Conservation (phyloP, 1,284 basidiomycete species). For the Trichosporon sp. region DNA sequence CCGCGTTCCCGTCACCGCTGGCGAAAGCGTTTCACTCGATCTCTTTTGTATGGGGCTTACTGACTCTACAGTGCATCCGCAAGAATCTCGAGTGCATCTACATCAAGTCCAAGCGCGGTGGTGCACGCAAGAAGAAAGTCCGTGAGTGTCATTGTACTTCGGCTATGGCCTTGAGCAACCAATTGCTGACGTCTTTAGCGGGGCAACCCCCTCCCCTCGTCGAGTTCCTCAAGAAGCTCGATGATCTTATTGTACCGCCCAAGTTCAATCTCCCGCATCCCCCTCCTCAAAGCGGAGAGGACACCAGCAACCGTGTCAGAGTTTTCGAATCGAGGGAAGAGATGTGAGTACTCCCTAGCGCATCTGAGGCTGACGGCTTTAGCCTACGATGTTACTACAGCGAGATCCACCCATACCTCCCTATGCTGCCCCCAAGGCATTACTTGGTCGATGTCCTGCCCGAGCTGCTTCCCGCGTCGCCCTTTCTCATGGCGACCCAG, state of each 20-base stretch:
- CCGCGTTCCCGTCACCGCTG: not conserved
- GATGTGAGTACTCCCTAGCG: constrained; percentile 26
- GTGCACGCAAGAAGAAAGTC: constrained; percentile 45
- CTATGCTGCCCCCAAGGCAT: constrained; percentile 42
- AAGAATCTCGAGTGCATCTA: constrained; percentile 45
- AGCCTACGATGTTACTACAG: constrained; percentile 45
- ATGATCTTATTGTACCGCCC: constrained; percentile 32
- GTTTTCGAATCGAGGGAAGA: constrained; percentile 33
- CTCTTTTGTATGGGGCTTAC: too few species aligned
- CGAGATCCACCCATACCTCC: constrained; percentile 46
- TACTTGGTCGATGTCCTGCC: constrained; percentile 32
- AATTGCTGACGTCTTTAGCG: constrained; percentile 12
- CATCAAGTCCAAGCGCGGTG: constrained; percentile 47
- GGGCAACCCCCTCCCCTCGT: constrained; percentile 36
- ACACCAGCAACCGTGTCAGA: constrained; percentile 37
- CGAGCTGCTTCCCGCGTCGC: constrained; percentile 35
- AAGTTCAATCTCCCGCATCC: constrained; percentile 23
- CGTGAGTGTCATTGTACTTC: constrained; percentile 16
- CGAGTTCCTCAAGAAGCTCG: constrained; percentile 43
- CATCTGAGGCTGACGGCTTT: not conserved
- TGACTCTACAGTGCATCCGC: constrained; percentile 31
- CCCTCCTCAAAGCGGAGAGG: constrained; percentile 22
- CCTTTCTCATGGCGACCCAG: constrained; percentile 46
- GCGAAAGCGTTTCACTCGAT: too few species aligned
- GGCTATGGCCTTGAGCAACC: not conserved